Conservation (phyloP, 257 asterid species). For the Nemophila menziesii region DNA sequence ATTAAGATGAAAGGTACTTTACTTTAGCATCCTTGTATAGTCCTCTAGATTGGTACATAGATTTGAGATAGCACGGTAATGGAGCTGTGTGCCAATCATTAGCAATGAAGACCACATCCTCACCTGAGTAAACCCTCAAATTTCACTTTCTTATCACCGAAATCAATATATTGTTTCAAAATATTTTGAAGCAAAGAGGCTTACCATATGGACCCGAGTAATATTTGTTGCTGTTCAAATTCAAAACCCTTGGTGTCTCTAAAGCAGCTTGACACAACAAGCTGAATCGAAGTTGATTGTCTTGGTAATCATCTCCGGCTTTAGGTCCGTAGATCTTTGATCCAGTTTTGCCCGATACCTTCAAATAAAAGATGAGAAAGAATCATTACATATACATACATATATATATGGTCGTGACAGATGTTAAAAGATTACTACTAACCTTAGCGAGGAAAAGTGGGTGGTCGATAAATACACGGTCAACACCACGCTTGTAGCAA, state of each 20-base stretch:
- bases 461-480: slow-evolving; percentile 90
- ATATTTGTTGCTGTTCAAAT: slow-evolving; percentile 45
- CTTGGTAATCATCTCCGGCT: slow-evolving; percentile 74
- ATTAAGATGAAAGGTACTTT: slow-evolving; percentile 2
- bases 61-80: slow-evolving; percentile 85
- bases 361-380: slow-evolving; percentile 6
- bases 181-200: neutral
- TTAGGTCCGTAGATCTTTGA: slow-evolving; percentile 81
- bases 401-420: neutral
- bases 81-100: slow-evolving; percentile 96
- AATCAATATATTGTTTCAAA: neutral
- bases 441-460: slow-evolving; percentile 89
- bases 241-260: slow-evolving; percentile 73
- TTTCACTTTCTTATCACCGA: neutral
- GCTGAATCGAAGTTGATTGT: slow-evolving; percentile 78
- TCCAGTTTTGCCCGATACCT: slow-evolving; percentile 87
- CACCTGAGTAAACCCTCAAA: slow-evolving; percentile 33
- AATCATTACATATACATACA: too few species aligned
- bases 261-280: slow-evolving; percentile 90
- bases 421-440: neutral
- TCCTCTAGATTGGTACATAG: slow-evolving; percentile 76
- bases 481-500: slow-evolving; percentile 93
- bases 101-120: slow-evolving; percentile 80
- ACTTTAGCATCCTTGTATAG: slow-evolving; percentile 68
- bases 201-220: slow-evolving; percentile 91